A percentile compares a stretch with the other conserved stretches of the same genome.
These are phyloP conservation scores for Blastobotrys indianensis DNA, from an alignment of 1,139 yeast genomes.

Conservation along the genomic window DNA sequence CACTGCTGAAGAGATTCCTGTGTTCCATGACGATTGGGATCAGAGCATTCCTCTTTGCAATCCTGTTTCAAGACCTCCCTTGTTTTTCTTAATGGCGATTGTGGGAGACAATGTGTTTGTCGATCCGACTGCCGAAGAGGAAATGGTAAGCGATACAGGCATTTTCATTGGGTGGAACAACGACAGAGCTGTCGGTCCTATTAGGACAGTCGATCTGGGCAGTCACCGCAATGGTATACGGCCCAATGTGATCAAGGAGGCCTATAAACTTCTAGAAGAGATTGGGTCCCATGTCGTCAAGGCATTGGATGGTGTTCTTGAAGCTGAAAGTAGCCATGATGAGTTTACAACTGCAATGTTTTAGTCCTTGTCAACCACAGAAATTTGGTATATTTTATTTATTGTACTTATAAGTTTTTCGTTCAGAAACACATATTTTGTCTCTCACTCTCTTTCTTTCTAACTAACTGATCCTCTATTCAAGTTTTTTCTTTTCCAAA, in stretches of 20 bases:
- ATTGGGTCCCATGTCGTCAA: constrained; percentile 21
- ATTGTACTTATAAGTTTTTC: too few species aligned
- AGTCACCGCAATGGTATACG: constrained; percentile 23
- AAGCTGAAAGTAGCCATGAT: constrained; percentile 9
- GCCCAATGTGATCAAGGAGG: constrained; percentile 27
- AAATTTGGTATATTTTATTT: not conserved
- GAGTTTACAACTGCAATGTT: constrained; percentile 9
- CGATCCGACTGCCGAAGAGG: constrained; percentile 84
- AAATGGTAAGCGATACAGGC: constrained; percentile 81
- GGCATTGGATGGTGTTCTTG: constrained; percentile 18
- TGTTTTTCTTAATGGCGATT: constrained; percentile 67
- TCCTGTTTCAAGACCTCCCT: constrained; percentile 57
- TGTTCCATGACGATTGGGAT: constrained; percentile 84
- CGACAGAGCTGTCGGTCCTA: constrained; percentile 50
- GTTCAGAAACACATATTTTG: too few species aligned
- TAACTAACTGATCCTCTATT: too few species aligned
- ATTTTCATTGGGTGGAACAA: constrained; percentile 64
- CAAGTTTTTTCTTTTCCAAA: too few species aligned
- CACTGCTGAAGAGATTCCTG: constrained; percentile 74
- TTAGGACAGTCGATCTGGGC: constrained; percentile 24
- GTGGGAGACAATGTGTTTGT: constrained; percentile 62
- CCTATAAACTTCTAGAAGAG: constrained; percentile 26
- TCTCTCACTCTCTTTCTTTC: too few species aligned
- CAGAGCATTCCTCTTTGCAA: constrained; percentile 44
- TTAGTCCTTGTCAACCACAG: constrained; percentile 1